Conservation (phyloP, 768 basidiomycete species). For the Mycena galopus region DNA sequence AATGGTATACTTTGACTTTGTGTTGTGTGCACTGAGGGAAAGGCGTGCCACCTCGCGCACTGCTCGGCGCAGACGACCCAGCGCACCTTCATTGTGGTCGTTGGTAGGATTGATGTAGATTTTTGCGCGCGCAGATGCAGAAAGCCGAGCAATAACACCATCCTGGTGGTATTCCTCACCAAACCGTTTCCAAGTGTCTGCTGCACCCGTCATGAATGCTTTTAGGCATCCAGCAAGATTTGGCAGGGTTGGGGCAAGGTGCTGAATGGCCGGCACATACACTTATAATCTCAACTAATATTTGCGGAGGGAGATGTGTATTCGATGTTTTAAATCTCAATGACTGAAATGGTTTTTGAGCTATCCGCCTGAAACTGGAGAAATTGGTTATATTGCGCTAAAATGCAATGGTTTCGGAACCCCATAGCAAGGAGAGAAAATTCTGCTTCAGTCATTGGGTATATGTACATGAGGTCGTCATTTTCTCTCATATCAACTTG, state of each 20-base stretch:
- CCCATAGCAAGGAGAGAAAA: neutral
- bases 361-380: no score
- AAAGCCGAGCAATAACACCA: neutral
- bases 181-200: conserved; percentile 44
- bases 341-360: neutral
- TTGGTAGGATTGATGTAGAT: conserved; percentile 41
- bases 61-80: conserved; percentile 33
- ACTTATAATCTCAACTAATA: no score
- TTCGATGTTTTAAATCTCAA: no score
- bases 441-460: neutral
- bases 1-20: neutral
- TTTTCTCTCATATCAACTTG: neutral
- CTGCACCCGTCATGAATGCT: conserved; percentile 44
- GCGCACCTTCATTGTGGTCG: conserved; percentile 40
- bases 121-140: neutral
- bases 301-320: no score
- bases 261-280: conserved; percentile 18
- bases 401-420: no score
- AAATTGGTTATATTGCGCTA: no score
- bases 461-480: neutral
- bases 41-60: neutral
- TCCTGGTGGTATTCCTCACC: conserved; percentile 37
- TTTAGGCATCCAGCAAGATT: conserved; percentile 34
- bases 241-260: conserved; percentile 30
- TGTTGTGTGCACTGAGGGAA: conserved; percentile 2